These are phyloP conservation scores for Tricholoma terreum DNA, from an alignment of 768 basidiomycete genomes.

Conservation along the genomic window DNA sequence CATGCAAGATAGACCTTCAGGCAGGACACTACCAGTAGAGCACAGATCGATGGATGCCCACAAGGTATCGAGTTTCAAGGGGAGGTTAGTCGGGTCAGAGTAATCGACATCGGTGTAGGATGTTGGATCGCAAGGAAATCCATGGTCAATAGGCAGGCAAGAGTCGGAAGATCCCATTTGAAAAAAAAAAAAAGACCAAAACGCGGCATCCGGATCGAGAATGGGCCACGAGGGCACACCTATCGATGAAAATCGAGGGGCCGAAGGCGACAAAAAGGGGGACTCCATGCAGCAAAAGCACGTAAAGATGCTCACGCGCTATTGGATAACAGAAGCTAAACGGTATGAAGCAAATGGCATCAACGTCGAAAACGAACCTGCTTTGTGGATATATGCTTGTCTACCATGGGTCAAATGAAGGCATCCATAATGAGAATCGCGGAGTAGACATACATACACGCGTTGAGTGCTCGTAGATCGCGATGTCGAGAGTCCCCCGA, in stretches of 20 bases:
- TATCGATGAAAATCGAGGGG: slow-evolving; percentile 5
- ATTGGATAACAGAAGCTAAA: slow-evolving; percentile 18
- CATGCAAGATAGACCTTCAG: not conserved
- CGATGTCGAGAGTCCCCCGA: not conserved
- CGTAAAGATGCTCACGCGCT: not conserved
- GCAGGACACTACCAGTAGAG: not conserved
- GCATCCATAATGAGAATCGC: not conserved
- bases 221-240: slow-evolving; percentile 2
- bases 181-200: not conserved
- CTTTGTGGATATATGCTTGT: not conserved
- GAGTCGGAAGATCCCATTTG: not conserved
- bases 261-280: slow-evolving; percentile 1
- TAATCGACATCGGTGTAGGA: not conserved
- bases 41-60: not conserved
- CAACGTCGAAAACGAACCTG: slow-evolving; percentile 1
- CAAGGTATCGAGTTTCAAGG: not conserved
- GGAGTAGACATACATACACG: slow-evolving; percentile 2
- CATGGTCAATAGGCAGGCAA: not conserved
- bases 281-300: slow-evolving; percentile 4
- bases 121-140: not conserved
- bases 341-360: slow-evolving; percentile 15
- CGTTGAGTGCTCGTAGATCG: not conserved
- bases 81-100: not conserved
- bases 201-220: slow-evolving; percentile 2
- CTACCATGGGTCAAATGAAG: not conserved